Evolutionary conservation across 2,329 filamentous ascomycete genomes (phyloP).

Genomic region (Fonsecaea multimorphosa): DNA sequence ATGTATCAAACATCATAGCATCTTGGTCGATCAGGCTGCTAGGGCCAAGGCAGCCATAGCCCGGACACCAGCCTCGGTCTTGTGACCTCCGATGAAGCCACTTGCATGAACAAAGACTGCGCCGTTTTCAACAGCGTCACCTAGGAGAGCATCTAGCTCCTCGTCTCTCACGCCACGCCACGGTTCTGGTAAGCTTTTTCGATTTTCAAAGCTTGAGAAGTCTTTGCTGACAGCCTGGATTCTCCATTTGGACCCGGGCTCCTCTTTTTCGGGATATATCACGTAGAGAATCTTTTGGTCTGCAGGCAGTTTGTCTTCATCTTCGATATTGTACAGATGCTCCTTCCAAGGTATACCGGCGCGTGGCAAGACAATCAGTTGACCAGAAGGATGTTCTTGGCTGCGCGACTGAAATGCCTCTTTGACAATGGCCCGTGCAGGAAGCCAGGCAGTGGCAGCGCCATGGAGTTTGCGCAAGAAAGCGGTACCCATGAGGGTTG

Average conservation of each 20-base stretch:
- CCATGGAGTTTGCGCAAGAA: constrained; percentile 82
- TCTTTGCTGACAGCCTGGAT: constrained; percentile 88
- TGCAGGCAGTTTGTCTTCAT: constrained; percentile 55
- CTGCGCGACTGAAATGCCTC: constrained; percentile 73
- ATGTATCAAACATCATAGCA: background rate
- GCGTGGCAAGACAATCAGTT: constrained; percentile 80
- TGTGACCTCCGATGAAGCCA: constrained; percentile 95
- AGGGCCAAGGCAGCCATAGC: constrained; percentile 71
- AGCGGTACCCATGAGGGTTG: constrained; percentile 82
- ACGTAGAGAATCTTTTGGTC: constrained; percentile 77
- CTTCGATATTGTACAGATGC: constrained; percentile 88
- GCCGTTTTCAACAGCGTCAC: constrained; percentile 55
- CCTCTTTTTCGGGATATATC: constrained; percentile 83
- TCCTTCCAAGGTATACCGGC: constrained; percentile 90
- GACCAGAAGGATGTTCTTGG: constrained; percentile 73
- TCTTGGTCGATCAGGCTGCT: constrained; percentile 36
- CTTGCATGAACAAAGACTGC: constrained; percentile 92
- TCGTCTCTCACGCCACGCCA: constrained; percentile 93
- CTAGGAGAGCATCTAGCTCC: constrained; percentile 70
- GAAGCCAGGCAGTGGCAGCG: constrained; percentile 79
- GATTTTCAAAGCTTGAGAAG: constrained; percentile 86
- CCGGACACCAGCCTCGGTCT: constrained; percentile 84
- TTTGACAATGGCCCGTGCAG: constrained; percentile 79
- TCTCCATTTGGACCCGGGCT: constrained; percentile 82
- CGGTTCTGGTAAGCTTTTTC: constrained; percentile 85